These are phyloP conservation scores for Ilyonectria destructans DNA, from an alignment of 2,329 filamentous ascomycete species.

Conservation along the genomic window DNA sequence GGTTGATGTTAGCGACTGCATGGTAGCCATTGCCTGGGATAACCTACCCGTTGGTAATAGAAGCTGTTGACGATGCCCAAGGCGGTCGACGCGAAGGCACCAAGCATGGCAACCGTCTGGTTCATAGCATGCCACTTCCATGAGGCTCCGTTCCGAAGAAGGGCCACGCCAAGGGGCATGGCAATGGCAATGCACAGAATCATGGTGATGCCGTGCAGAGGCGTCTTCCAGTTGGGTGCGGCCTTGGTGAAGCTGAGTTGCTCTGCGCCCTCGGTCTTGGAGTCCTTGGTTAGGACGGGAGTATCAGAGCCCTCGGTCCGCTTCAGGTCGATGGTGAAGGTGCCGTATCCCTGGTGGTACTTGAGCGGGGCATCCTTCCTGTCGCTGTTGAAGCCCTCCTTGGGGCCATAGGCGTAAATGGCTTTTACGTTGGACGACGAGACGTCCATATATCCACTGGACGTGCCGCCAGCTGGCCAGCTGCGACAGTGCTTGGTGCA, in stretches of 20 bases:
- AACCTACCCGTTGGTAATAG: conserved; percentile 70
- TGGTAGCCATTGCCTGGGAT: too few species aligned
- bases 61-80: conserved; percentile 69
- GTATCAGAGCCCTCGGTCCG: conserved; percentile 65
- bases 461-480: conserved; percentile 58
- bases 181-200: conserved; percentile 69
- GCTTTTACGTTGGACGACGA: conserved; percentile 63
- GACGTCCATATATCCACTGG: conserved; percentile 65
- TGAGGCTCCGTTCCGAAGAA: conserved; percentile 66
- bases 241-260: conserved; percentile 53
- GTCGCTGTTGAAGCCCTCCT: conserved; percentile 61
- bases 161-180: conserved; percentile 70
- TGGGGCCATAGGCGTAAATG: conserved; percentile 71
- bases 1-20: conserved; percentile 28
- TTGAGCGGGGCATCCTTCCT: conserved; percentile 62
- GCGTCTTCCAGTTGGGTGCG: conserved; percentile 57
- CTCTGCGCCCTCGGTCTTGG: conserved; percentile 55
- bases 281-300: conserved; percentile 57
- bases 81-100: conserved; percentile 66
- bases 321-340: conserved; percentile 70
- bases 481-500: conserved; percentile 68
- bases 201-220: conserved; percentile 69
- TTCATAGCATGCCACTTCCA: conserved; percentile 70
- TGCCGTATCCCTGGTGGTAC: conserved; percentile 69
- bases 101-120: conserved; percentile 65